Percentiles rank a stretch among this genome's conserved stretches.
Evolutionary conservation across 805 yeast genomes (phyloP).

Genomic region (Ogataea methanolica): DNA sequence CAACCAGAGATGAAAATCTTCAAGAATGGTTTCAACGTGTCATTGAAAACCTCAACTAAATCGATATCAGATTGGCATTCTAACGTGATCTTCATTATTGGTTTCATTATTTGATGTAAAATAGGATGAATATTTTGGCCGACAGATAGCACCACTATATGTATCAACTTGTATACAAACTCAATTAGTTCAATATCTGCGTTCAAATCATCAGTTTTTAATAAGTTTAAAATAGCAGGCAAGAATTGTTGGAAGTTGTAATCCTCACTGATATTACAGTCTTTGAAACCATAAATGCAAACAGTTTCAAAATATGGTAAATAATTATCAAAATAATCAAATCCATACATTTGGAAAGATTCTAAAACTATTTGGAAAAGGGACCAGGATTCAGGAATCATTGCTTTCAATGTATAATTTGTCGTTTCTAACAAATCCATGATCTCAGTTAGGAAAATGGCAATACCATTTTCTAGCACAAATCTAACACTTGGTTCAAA

Average conservation of each 20-base stretch:
- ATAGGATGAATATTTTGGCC: slow-evolving; percentile 13
- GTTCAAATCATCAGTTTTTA: slow-evolving; percentile 13
- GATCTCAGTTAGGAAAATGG: slow-evolving; percentile 71
- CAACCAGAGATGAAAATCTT: slow-evolving; percentile 38
- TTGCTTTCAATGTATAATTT: slow-evolving; percentile 49
- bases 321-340: slow-evolving; percentile 45
- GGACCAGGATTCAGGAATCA: slow-evolving; percentile 43
- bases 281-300: slow-evolving; percentile 39
- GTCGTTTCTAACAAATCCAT: slow-evolving; percentile 69
- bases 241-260: slow-evolving; percentile 19
- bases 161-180: slow-evolving; percentile 16
- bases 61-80: slow-evolving; percentile 21
- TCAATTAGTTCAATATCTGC: slow-evolving; percentile 20
- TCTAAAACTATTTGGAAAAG: slow-evolving; percentile 38
- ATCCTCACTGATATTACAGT: slow-evolving; percentile 12
- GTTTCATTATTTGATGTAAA: slow-evolving; percentile 12
- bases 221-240: slow-evolving; percentile 15
- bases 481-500: slow-evolving; percentile 65
- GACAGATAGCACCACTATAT: slow-evolving; percentile 12
- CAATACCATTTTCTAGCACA: slow-evolving; percentile 60
- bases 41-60: slow-evolving; percentile 13
- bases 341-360: slow-evolving; percentile 48
- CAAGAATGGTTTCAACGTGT: slow-evolving; percentile 27
- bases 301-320: slow-evolving; percentile 46
- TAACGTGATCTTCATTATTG: slow-evolving; percentile 27